Base-by-base conservation (phyloP, 2,329 filamentous ascomycete species). In the Eurotiales sp. region DNA sequence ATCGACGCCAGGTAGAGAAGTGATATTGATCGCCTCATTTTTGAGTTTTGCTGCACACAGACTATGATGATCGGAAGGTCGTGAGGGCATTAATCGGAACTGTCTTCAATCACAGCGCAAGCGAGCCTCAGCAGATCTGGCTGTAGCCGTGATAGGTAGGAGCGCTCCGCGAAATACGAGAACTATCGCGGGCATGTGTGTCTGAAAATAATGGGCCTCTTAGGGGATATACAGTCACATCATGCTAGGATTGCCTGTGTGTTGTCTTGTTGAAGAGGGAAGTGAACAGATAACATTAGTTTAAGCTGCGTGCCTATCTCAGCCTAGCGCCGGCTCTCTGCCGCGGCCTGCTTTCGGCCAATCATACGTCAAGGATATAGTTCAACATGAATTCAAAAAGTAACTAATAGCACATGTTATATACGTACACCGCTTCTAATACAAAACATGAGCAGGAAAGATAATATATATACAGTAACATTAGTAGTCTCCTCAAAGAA, bases 1-100 rank as follows among this genome's bases (percentile, higher is more conserved):
- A 59, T 21, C n/a, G 36, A 66, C 15, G 63, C 60, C 50, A 72
- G 51, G 19, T 62, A 59, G 29, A 72, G 56, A 53, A 68, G 61
- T 8, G 64, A 60, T 8, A 62, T 44, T 15, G 66, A 50, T 11
- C 52, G 59, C 36, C 56, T 54, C 66, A 70, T 70, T 23, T 30
- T 42, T 15, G 3, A 17, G n/a, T 34, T 4, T 14, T 15, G 30
- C 15, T n/a, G n/a, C n/a, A n/a, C n/a, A n/a, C n/a, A n/a, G n/a
- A n/a, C n/a, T n/a, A n/a, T n/a, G n/a, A n/a, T n/a, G n/a, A n/a
- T n/a, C n/a, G n/a, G n/a, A n/a, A n/a, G n/a, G n/a, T n/a, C n/a
- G n/a, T n/a, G n/a, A n/a, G n/a, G n/a, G n/a, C n/a, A n/a, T n/a
- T n/a, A n/a, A n/a, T n/a, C n/a, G n/a, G n/a, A n/a, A n/a, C n/a